Base-by-base conservation (phyloP, 2,329 filamentous ascomycete species). In the Aspergillus fumigatus region DNA sequence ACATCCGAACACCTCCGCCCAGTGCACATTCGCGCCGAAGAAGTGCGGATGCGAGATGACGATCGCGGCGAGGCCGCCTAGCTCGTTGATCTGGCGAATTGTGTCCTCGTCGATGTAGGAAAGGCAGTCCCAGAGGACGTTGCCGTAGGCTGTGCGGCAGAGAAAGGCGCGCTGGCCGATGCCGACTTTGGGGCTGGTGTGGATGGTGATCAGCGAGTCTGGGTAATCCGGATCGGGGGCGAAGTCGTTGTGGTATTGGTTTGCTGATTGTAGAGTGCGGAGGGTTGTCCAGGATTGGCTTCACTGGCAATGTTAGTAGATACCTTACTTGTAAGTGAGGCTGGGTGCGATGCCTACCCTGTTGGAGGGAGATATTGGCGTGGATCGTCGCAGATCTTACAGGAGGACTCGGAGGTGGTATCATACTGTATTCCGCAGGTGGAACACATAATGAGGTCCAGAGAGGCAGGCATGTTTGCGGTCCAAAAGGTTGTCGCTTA, bases 1-100 rank as follows among this genome's bases (percentile, higher is more conserved):
- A 64, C 89, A 92, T 4, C 74, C 63, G 63, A 94, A 93, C 0
- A 80, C 79, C 48, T 77, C 69, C 0, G 88, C 86, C 90, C 90
- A 95, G 62, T 88, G 83, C 0, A 89, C 72, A 70, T 91, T 87
- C 3, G 89, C 88, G 14, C 85, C 86, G 74, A 90, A 94, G 74
- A 89, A 95, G 70, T 95, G 90, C 52, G 90, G 90, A 73, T 95
- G 89, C 10, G 82, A 86, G 60, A 92, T 90, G 62, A 85, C 85
- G 48, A 94, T 92, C 0, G 87, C 89, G 35, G 77, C 76, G 11
- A 95, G 67, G 0, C 88, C 88, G 47, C 89, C 89, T 6, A 85
- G 77, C 0, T 67, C 69, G 5, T 81, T 78, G 64, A 93, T 84
- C 55, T 72, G 70, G 0, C 43, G 1, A 0, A 89, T 72, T 0